Evolutionary conservation across 192 early-diverging fungal species (phyloP), one percentile per base, ranked within the genome.

Genomic region (Gaertneriomyces sp.): DNA sequence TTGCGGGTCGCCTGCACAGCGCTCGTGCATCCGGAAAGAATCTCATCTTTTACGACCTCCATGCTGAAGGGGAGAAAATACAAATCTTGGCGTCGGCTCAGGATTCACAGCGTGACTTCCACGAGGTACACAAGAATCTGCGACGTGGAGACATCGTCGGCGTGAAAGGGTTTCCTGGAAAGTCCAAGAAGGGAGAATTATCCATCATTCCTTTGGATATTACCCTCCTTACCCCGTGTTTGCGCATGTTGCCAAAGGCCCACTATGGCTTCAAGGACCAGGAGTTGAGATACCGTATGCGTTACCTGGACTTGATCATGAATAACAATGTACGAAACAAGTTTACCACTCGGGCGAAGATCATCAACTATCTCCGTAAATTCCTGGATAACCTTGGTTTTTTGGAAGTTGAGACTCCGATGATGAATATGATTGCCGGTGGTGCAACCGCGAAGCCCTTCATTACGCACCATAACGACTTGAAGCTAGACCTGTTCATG

Each of bases 391-490:
- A 91, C 67, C 87, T 87, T 42, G 92, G 90, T 45, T 99, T 99
- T 83, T 83, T 99, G 56, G 96, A 99, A 81, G 96, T 99, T 53
- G 97, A 99, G 75, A 99, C 97, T n/a, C 97, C 97, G 42, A 98
- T 98, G 94, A 98, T 99, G 94, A 96, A 95, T 86, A 90, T 91
- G 90, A 94, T 97, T 81, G 79, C 79, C 43, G 79, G 82, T 12
- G 95, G 97, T 60, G 95, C 97, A 53, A 96, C 95, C n/a, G 97
- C 97, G 68, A 96, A 95, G 83, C 97, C 97, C 19, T 99, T 99
- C 76, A 78, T 95, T 65, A 99, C 97, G 41, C 95, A 98, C 76
- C 97, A 99, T 88, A 99, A 99, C 78, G 95, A 99, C 72, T 87
- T 99, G 54, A 97, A 98, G 81, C 84, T 96, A 58, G 95, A 99